Evolutionary conservation across 2,329 filamentous ascomycete species (phyloP).

Genomic region (Phialemonium atrogriseum): DNA sequence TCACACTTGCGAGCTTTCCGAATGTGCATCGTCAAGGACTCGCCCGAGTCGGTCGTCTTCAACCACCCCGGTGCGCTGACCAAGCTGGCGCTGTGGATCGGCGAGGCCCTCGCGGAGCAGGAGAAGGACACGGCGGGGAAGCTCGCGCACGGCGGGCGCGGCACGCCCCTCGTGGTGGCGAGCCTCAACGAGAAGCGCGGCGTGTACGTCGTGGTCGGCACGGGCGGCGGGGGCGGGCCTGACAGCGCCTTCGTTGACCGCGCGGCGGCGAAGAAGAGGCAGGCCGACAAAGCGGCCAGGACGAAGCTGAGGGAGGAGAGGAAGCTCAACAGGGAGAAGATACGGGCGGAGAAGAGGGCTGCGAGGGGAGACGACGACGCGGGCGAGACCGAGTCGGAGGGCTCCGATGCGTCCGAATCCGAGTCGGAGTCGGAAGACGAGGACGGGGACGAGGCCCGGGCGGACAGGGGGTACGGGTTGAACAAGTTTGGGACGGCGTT

Average conservation of each 20-base stretch:
- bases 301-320: slow-evolving; percentile 53
- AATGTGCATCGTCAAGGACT: slow-evolving; percentile 92
- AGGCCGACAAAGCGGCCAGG: slow-evolving; percentile 35
- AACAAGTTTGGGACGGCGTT: slow-evolving; percentile 95
- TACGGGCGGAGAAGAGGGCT: slow-evolving; percentile 52
- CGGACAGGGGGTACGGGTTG: slow-evolving; percentile 60
- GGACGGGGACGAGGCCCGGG: slow-evolving; percentile 39
- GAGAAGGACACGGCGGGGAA: slow-evolving; percentile 70
- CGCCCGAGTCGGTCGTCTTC: slow-evolving; percentile 84
- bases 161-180: slow-evolving; percentile 82
- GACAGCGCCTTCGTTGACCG: slow-evolving; percentile 61
- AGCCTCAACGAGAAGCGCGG: slow-evolving; percentile 80
- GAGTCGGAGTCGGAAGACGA: slow-evolving; percentile 31
- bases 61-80: slow-evolving; percentile 87
- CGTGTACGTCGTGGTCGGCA: slow-evolving; percentile 88
- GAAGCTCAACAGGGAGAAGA: slow-evolving; percentile 46
- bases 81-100: slow-evolving; percentile 89
- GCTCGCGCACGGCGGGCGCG: slow-evolving; percentile 58
- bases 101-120: slow-evolving; percentile 83
- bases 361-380: slow-evolving; percentile 35
- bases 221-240: slow-evolving; percentile 75
- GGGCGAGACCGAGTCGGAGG: slow-evolving; percentile 36
- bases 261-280: slow-evolving; percentile 51
- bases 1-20: slow-evolving; percentile 87
- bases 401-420: slow-evolving; percentile 32